Evolutionary conservation across 768 basidiomycete genomes (phyloP), one percentile per base, ranked within the genome.

Genomic region (Lactarius tabidus): DNA sequence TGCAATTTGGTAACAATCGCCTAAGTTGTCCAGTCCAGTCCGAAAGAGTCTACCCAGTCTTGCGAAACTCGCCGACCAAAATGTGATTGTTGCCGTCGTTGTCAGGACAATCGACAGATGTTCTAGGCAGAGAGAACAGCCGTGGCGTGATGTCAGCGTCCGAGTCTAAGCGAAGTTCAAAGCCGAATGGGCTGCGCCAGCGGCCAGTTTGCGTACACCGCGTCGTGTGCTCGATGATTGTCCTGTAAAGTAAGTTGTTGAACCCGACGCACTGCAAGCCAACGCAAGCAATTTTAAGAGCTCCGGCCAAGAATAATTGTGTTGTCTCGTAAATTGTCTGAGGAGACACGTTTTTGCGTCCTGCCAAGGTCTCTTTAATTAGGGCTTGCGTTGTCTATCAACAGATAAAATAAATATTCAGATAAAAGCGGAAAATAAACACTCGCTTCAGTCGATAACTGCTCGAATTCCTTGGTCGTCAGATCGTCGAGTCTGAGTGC

Each of bases 261-360:
- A 91, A 92, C 2, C 90, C 87, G 59, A 90, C 80, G 72, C 90
- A 92, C 68, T 88, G 87, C 55, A 92, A 76, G 5, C 84, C 90
- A 62, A 92, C 76, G 69, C 89, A 91, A 17, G 86, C 87, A 28
- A 89, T 82, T 66, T 83, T 86, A 55, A 92, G 80, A 29, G 89
- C 90, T 2, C 90, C 90, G 1, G 79, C 86, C 6, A 81, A 79
- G 71, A 91, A 92, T 36, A 91, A 81, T 72, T 92, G 90, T 1
- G 79, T 77, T 0, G 83, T 85, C 73, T 92, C 90, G 76, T 91
- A 91, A 31, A 85, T 75, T 70, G 88, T 90, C 73, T 90, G 89
- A 20, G 90, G 89, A 1, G 89, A 89, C 23, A 83, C 83, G 72
- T 89, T 90, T 74, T 89, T 91, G 54, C 90, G 83, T 7, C 79